These are phyloP conservation scores for Candida xiaguanensis DNA, from an alignment of 805 yeast genomes.

Conservation along the genomic window DNA sequence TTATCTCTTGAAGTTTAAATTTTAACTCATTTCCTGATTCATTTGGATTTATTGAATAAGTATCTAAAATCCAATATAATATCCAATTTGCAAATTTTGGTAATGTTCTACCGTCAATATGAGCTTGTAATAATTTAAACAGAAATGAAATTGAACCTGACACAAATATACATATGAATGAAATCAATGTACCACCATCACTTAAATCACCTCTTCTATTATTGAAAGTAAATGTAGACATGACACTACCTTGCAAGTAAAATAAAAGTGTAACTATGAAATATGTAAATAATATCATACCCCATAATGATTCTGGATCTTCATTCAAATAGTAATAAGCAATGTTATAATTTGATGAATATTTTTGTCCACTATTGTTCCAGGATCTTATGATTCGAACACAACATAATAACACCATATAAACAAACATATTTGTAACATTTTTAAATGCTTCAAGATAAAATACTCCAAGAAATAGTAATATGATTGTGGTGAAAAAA, in stretches of 20 bases:
- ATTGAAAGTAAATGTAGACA: constrained; percentile 17
- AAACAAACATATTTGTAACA: background rate
- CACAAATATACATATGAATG: constrained; percentile 46
- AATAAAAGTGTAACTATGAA: constrained; percentile 16
- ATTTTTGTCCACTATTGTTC: constrained; percentile 90
- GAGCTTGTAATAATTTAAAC: constrained; percentile 54
- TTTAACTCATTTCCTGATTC: constrained; percentile 7
- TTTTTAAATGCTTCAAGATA: constrained; percentile 5
- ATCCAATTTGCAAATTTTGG: constrained; percentile 37
- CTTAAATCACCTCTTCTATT: constrained; percentile 7
- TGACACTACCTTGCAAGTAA: constrained; percentile 22
- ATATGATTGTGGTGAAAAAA: constrained; percentile 34
- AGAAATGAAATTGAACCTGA: constrained; percentile 43
- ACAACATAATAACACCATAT: constrained; percentile 22
- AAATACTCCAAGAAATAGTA: constrained; percentile 11
- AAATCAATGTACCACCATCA: constrained; percentile 25
- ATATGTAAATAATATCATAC: constrained; percentile 40
- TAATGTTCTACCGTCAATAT: constrained; percentile 50
- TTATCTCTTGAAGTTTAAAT: constrained; percentile 19
- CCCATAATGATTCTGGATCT: constrained; percentile 43
- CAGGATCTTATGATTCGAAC: constrained; percentile 71
- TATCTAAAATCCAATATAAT: constrained; percentile 25
- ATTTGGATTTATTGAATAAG: constrained; percentile 2
- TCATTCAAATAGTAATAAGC: constrained; percentile 36
- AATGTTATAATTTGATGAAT: constrained; percentile 36